Percentiles rank a stretch among this genome's conserved stretches.
phyloP scores from a whole-genome alignment of 1,284 basidiomycete species.

The Boletus semigastroideus region DNA sequence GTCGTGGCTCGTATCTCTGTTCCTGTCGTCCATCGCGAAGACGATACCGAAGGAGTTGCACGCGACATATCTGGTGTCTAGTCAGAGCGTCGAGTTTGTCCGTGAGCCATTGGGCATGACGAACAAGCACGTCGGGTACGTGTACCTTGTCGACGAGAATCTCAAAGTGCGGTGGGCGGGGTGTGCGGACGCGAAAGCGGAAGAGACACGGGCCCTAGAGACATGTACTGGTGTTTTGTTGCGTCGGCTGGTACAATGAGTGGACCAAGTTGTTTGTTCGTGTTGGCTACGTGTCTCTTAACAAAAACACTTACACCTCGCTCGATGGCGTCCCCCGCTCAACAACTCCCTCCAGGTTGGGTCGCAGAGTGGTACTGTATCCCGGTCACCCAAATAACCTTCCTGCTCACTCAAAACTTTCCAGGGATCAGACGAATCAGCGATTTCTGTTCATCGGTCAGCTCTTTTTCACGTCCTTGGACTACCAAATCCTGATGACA shows the following conservation, averaged over 20 bases:
- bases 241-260: slow-evolving; percentile 40
- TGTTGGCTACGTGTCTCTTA: slow-evolving; percentile 37
- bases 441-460: slow-evolving; percentile 82
- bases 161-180: slow-evolving; percentile 92
- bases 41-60: slow-evolving; percentile 68
- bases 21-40: slow-evolving; percentile 70
- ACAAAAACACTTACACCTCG: slow-evolving; percentile 22
- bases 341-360: slow-evolving; percentile 87
- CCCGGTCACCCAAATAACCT: neutral
- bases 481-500: slow-evolving; percentile 11
- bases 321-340: slow-evolving; percentile 63
- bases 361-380: slow-evolving; percentile 74
- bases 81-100: slow-evolving; percentile 78
- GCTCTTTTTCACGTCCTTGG: slow-evolving; percentile 15
- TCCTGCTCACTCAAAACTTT: slow-evolving; percentile 6
- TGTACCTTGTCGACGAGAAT: slow-evolving; percentile 87
- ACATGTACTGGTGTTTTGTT: slow-evolving; percentile 77
- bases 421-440: slow-evolving; percentile 79
- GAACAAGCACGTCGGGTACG: slow-evolving; percentile 92
- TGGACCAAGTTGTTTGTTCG: slow-evolving; percentile 31
- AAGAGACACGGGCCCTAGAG: slow-evolving; percentile 72
- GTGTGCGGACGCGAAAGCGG: slow-evolving; percentile 76
- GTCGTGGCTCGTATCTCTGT: slow-evolving; percentile 83
- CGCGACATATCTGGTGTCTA: slow-evolving; percentile 78
- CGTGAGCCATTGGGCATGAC: slow-evolving; percentile 82